Base-by-base conservation (phyloP, 805 yeast genomes). In the Yamadazyma laniorum region DNA sequence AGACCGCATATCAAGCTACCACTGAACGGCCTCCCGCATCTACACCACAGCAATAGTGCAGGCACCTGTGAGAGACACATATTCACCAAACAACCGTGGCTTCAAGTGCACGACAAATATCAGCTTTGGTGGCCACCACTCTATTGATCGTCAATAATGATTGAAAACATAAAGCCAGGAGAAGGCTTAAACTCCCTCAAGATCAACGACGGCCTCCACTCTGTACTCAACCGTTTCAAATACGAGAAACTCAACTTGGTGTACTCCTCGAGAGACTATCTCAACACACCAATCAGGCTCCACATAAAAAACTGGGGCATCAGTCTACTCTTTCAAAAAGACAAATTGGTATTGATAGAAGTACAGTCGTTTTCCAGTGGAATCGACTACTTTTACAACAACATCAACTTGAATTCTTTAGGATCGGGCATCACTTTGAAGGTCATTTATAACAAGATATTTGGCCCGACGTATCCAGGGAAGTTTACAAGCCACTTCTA, bases 401-500 rank as follows among this genome's bases (percentile, higher is more conserved):
- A 62, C 11, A 48, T 53, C 26, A 48, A 47, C 31, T 45, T 67
- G 34, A 63, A 62, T 37, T 62, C 58, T 18, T 11, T 30, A 8
- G 4, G 39, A 33, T 27, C 34, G 11, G 33, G 60, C 6, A 5
- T 42, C 5, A 16, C 28, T 1, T 61, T 77, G 45, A 71, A 69
- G 32, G 56, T 62, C 13, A 63, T 79, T 3, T 79, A 79, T 53
- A 77, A 78, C 48, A 73, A 70, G 50, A 61, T 71, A 2, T 75
- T 79, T 51, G 85, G 85, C 0, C 84, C 84, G 2, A 79, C 85
- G 0, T 77, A 73, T 42, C 80, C 82, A 1, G 85, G 84, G 0
- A 53, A 49, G 18, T 47, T 65, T 7, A 37, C 39, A 1, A 45
- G 42, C 3, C 31, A 48, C 14, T 50, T 53, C 11, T 79, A 78